Percentiles rank a stretch among this genome's conserved stretches.
These are phyloP conservation scores for Tricholoma furcatifolium DNA, from an alignment of 768 basidiomycete species.

Conservation along the genomic window DNA sequence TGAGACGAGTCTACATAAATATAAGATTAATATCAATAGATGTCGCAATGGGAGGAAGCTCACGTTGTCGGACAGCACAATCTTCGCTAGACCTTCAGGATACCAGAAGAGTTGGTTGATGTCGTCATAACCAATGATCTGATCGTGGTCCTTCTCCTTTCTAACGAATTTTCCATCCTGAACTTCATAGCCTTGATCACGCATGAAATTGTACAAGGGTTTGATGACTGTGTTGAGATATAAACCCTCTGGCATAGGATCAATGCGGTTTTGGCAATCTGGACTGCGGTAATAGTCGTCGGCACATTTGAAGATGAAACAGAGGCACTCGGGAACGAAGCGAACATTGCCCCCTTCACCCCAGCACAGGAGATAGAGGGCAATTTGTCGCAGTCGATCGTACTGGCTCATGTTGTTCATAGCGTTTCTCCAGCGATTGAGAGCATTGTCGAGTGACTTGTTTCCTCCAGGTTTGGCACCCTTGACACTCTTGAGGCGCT, in stretches of 20 bases:
- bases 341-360: conserved; percentile 97
- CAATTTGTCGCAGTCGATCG: conserved; percentile 94
- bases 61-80: conserved; percentile 86
- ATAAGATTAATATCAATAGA: conserved; percentile 1
- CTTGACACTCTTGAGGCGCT: conserved; percentile 84
- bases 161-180: conserved; percentile 93
- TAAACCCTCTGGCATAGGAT: conserved; percentile 92
- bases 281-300: conserved; percentile 99
- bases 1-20: conserved; percentile 71
- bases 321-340: conserved; percentile 94
- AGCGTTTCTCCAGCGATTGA: conserved; percentile 94
- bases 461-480: conserved; percentile 45
- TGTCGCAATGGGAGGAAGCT: conserved; percentile 26
- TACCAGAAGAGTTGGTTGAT: conserved; percentile 99
- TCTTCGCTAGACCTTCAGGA: conserved; percentile 93
- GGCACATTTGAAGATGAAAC: conserved; percentile 99
- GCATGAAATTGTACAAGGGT: conserved; percentile 92
- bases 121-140: conserved; percentile 99
- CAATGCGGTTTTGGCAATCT: conserved; percentile 92
- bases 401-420: conserved; percentile 99
- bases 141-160: conserved; percentile 90
- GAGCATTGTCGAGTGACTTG: conserved; percentile 91
- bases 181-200: conserved; percentile 97
- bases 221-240: conserved; percentile 92
- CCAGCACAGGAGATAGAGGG: conserved; percentile 96